Evolutionary conservation across 2,329 filamentous ascomycete species (phyloP).

Genomic region (Hirsutella rhossiliensis): DNA sequence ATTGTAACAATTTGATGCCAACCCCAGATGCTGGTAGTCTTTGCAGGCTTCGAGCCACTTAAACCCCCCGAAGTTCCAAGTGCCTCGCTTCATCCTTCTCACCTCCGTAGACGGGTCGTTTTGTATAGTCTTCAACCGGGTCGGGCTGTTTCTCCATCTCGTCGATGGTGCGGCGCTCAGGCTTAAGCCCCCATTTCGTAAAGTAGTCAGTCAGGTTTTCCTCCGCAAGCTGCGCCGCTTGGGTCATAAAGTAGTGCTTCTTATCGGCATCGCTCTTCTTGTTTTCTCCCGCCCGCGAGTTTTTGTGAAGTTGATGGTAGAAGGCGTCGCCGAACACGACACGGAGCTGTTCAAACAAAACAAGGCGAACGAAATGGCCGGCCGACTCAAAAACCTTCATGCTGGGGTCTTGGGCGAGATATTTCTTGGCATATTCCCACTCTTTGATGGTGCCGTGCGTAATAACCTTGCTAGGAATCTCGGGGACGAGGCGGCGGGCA

Average conservation of each 20-base stretch:
- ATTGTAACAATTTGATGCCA: no score
- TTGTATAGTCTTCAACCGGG: not conserved
- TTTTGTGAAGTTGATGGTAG: conserved; percentile 1
- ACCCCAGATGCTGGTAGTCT: no score
- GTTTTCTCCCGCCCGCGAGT: not conserved
- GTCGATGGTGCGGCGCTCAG: not conserved
- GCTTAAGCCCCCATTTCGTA: conserved; percentile 2
- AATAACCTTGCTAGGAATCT: no score
- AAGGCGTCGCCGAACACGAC: conserved; percentile 1
- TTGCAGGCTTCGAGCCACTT: no score
- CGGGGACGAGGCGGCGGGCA: no score
- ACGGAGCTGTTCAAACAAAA: conserved; percentile 3
- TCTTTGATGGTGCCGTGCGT: no score
- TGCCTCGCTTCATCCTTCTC: no score
- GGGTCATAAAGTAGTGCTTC: not conserved
- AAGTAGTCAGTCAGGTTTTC: not conserved
- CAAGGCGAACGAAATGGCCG: not conserved
- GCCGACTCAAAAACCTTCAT: no score
- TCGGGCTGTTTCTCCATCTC: not conserved
- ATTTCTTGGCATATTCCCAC: no score
- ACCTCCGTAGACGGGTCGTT: not conserved
- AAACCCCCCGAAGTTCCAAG: no score
- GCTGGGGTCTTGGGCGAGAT: no score
- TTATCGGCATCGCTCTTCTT: not conserved
- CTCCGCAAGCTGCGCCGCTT: not conserved